Evolutionary conservation across 208 protist species (phyloP), one percentile per base, ranked within the genome.

Genomic region (Leishmania martiniquensis): DNA sequence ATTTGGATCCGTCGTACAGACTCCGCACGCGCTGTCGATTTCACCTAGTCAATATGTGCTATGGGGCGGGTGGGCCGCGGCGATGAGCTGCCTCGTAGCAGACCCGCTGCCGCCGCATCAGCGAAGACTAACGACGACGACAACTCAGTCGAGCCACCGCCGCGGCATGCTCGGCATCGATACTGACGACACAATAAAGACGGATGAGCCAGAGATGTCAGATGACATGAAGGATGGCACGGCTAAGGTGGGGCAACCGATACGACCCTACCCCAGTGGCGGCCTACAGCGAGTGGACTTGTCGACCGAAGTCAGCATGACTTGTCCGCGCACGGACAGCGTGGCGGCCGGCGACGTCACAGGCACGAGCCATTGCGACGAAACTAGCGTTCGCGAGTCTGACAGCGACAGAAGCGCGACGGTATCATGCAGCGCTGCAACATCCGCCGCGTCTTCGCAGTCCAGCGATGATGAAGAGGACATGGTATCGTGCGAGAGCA

Each of bases 401-500:
- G 62, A 75, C 5, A 29, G 71, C 15, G 37, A 25, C 52, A 12
- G 52, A 15, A 49, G 13, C 20, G 29, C 63, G 10, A 47, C 63
- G 2, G 63, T 49, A 47, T 22, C 20, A 20, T 47, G 63, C 63
- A 47, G 63, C 22, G 15, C 63, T 34, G 42, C 13, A 17, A 69
- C 25, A 44, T 69, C 63, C 25, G 9, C 63, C 25, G 13, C 63
- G 10, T 69, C 39, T 15, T 69, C 39, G 1, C 34, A 51, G 42
- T 0, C 9, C 39, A 69, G 47, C 17, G 45, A 57, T 20, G 52
- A 62, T 10, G 49, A 57, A 3, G 51, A 74, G 34, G 45, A 62
- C 34, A 1, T 47, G 15, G 70, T 63, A 25, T 45, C 70, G 49
- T 62, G 70, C 37, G 72, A 76, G 57, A 65, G 72, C 75, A 80